Conservation (phyloP, 2,329 filamentous ascomycete genomes). For the Sphaerulina musiva region DNA sequence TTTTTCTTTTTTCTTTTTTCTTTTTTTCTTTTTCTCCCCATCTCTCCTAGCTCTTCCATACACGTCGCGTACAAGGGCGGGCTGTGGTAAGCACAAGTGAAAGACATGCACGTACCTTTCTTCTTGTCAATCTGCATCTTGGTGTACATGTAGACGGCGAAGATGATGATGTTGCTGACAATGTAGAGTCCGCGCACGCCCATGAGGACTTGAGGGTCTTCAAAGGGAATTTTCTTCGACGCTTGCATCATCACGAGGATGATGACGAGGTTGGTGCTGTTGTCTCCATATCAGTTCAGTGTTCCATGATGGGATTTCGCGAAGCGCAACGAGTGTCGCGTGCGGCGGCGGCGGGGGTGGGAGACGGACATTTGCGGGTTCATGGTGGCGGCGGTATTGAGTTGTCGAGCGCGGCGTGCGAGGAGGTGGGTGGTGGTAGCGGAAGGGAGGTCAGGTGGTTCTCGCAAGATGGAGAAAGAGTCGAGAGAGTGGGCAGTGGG, state of each 20-base stretch:
- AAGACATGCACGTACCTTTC: conserved; percentile 60
- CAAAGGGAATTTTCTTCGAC: conserved; percentile 90
- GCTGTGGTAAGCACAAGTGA: too few relatives aligned
- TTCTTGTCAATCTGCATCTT: conserved; percentile 85
- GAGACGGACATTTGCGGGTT: conserved; percentile 31
- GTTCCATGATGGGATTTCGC: background rate
- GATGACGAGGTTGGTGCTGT: conserved; percentile 85
- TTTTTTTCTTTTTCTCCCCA: too few relatives aligned
- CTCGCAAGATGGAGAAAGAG: background rate
- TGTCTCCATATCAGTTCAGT: conserved; percentile 8
- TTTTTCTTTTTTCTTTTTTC: too few relatives aligned
- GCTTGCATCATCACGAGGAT: conserved; percentile 98
- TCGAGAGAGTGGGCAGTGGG: background rate
- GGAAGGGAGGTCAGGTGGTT: background rate
- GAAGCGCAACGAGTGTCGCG: conserved; percentile 3
- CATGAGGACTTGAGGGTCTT: conserved; percentile 68
- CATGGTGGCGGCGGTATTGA: conserved; percentile 24
- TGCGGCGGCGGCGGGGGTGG: background rate
- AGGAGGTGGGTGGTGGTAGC: background rate
- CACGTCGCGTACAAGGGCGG: too few relatives aligned
- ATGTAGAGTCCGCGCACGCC: conserved; percentile 59
- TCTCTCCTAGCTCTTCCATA: too few relatives aligned
- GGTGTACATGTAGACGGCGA: conserved; percentile 76
- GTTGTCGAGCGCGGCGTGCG: background rate
- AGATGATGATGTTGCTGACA: conserved; percentile 74